Conservation (phyloP, 2,329 filamentous ascomycete species). For the Colletotrichum musae region DNA sequence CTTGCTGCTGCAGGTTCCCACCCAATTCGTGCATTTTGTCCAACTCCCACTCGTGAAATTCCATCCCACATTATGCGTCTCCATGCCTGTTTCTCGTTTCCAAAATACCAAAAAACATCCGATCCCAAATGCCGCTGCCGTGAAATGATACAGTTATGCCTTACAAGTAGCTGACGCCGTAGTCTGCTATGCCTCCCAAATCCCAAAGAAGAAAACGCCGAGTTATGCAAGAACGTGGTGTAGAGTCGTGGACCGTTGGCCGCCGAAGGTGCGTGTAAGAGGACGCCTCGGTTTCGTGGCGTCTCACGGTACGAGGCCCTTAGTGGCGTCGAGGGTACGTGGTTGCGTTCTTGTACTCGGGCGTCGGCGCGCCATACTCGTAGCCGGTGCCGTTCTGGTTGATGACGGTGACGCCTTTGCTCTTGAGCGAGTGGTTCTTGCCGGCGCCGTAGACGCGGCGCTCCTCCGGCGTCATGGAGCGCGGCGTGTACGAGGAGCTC, state of each 20-base stretch:
- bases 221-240: background rate
- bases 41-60: background rate
- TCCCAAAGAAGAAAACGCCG: conserved; percentile 11
- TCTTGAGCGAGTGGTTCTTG: conserved; percentile 47
- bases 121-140: background rate
- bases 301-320: background rate
- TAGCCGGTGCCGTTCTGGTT: conserved; percentile 50
- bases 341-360: conserved; percentile 44
- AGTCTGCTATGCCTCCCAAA: background rate
- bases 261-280: background rate
- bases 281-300: no score
- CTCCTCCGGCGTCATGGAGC: conserved; percentile 31
- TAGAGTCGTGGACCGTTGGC: background rate
- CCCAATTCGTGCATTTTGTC: background rate
- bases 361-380: conserved; percentile 50
- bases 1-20: no score
- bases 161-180: conserved; percentile 8
- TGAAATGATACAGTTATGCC: conserved; percentile 16
- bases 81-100: background rate
- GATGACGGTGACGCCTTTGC: conserved; percentile 49
- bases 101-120: background rate
- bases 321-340: conserved; percentile 39
- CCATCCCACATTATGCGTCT: background rate
- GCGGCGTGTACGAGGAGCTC: conserved; percentile 28
- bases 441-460: conserved; percentile 51